Evolutionary conservation across 441 rosid genomes (phyloP).

Genomic region (Melastoma candidum): DNA sequence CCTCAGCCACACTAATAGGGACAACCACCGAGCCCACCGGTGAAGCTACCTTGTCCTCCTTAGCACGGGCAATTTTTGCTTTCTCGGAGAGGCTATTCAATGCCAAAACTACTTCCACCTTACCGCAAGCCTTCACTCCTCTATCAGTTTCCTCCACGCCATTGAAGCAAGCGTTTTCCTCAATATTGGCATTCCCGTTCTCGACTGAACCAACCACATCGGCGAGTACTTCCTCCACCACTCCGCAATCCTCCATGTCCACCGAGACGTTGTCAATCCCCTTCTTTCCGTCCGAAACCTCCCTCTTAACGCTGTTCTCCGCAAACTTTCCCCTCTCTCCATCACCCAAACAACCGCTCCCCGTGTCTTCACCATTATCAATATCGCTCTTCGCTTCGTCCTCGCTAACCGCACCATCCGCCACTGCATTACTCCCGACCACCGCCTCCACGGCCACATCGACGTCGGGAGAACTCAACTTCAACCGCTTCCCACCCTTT

Average conservation of each 20-base stretch:
- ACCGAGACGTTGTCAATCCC: neutral
- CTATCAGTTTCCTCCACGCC: no score
- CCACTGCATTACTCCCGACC: neutral
- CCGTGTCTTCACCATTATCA: conserved; percentile 29
- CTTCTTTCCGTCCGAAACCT: neutral
- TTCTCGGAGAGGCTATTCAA: no score
- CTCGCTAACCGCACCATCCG: conserved; percentile 12
- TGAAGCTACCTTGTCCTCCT: conserved; percentile 1
- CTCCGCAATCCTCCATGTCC: neutral
- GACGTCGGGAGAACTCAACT: neutral
- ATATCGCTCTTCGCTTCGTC: conserved; percentile 52
- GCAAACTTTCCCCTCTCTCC: conserved; percentile 8
- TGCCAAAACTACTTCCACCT: no score
- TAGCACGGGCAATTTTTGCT: no score
- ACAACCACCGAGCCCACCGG: conserved; percentile 17
- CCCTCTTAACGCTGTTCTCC: neutral
- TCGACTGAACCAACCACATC: no score
- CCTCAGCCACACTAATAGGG: conserved; percentile 7
- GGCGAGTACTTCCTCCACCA: neutral
- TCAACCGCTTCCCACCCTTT: conserved; percentile 19
- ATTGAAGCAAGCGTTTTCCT: no score
- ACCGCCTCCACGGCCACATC: conserved; percentile 18
- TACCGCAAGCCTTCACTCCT: no score
- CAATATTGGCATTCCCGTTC: no score
- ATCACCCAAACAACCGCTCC: neutral